Evolutionary conservation across 495 filamentous ascomycete species (phyloP), one percentile per base, ranked within the genome.

Genomic region (Penicillium crystallinum): DNA sequence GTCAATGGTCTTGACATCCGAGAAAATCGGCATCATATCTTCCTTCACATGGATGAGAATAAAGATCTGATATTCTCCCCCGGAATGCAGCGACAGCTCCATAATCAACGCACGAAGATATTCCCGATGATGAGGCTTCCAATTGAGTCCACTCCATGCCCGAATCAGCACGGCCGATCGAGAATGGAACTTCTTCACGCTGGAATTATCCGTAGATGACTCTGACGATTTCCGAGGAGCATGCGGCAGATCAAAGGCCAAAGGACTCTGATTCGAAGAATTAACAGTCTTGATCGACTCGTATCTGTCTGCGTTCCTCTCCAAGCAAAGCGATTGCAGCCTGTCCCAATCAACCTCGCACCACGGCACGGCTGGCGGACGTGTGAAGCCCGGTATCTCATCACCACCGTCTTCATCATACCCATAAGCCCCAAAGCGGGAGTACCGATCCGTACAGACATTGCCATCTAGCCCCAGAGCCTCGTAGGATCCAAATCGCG

Each of bases 1-100:
- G 6, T 77, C 61, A 57, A 90, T 84, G 0, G 73, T 69, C 19
- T 72, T 66, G 15, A 70, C 60, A 61, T 80, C 71, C 6, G 73
- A 70, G 47, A 89, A 85, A 3, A 63, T 57, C 1, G 75, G 66
- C 37, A 81, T 59, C 25, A 68, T 59, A 41, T 67, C 49, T 46
- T 90, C 80, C 52, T 84, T 88, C 52, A 88, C 79, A 42, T 93
- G 84, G 19, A 92, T 78, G 47, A 91, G 76, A 4, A 93, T 68
- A 56, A 86, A 87, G 29, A 93, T 79, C 57, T 88, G 77, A 62
- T 90, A 92, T 68, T 90, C 84, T 10, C 81, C 87, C 2, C 90
- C 89, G 7, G 85, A 83, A 41, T 81, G 76, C 12, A 95, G 67
- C 5, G 80, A 80, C 23, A 91, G 69, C 64, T 93, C 90, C 17